Conservation (phyloP, 129 eudicot species). For the Ambrosia trifida region DNA sequence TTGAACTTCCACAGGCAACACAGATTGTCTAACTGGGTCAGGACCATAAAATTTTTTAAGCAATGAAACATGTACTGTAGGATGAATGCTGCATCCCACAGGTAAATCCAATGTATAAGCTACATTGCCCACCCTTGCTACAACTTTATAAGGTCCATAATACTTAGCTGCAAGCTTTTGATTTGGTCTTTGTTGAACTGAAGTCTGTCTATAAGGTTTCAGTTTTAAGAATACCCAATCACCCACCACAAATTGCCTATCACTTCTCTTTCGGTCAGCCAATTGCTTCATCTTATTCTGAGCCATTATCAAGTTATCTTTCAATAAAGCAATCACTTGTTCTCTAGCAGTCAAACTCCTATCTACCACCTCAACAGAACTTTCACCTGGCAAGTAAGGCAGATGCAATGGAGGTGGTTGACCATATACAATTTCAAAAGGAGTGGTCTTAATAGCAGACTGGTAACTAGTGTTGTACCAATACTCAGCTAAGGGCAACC, state of each 20-base stretch:
- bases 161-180: not conserved
- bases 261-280: not conserved
- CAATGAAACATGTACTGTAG: not conserved
- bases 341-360: not conserved
- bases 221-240: not conserved
- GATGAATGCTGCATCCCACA: not conserved
- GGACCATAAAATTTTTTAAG: not conserved
- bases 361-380: not conserved
- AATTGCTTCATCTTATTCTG: too few relatives aligned
- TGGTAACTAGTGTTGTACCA: not conserved
- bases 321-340: not conserved
- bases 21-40: not conserved
- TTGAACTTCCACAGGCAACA: not conserved
- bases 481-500: not conserved
- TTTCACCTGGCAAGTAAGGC: not conserved
- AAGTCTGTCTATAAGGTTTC: not conserved
- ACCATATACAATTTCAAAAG: not conserved
- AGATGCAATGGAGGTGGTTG: not conserved
- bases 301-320: not conserved
- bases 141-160: not conserved
- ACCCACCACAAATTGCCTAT: not conserved
- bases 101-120: conserved; percentile 1
- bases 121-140: not conserved
- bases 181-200: not conserved
- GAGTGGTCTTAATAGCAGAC: not conserved